A percentile compares a stretch with the other conserved stretches of the same genome.
Evolutionary conservation across 352 stramenopile species (phyloP).

Genomic region (Globisporangium acanthophoron): DNA sequence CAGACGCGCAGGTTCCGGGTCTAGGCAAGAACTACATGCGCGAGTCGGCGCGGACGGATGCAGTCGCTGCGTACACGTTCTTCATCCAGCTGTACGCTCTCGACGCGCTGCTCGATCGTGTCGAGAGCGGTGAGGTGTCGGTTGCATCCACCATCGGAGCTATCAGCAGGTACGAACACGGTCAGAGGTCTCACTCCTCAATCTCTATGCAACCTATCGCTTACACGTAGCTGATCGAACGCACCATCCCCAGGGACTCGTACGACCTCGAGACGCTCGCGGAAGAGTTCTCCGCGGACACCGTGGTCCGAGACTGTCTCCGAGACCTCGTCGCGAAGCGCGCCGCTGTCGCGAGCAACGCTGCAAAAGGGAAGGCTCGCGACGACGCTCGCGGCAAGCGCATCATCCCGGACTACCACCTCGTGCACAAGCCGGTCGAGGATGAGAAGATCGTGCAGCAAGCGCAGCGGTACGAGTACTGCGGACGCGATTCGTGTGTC

Average conservation of each 20-base stretch:
- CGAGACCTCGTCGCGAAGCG: constrained; percentile 56
- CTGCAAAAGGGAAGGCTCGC: constrained; percentile 54
- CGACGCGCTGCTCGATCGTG: constrained; percentile 34
- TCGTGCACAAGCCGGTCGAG: constrained; percentile 50
- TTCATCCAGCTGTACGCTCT: constrained; percentile 82
- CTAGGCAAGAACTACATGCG: constrained; percentile 87
- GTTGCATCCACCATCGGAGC: constrained; percentile 24
- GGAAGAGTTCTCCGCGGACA: constrained; percentile 38
- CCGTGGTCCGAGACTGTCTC: constrained; percentile 41
- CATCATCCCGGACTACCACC: constrained; percentile 65
- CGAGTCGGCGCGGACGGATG: constrained; percentile 46
- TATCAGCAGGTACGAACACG: constrained; percentile 24
- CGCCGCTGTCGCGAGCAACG: constrained; percentile 43
- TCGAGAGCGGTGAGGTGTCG: constrained; percentile 26
- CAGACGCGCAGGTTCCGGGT: constrained; percentile 57
- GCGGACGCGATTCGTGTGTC: background rate
- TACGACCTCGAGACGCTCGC: constrained; percentile 35
- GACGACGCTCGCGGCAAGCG: constrained; percentile 67
- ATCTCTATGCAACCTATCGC: background rate
- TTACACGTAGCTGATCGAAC: background rate
- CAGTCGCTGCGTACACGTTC: constrained; percentile 70
- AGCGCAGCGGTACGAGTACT: constrained; percentile 32
- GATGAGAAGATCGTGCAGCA: constrained; percentile 39
- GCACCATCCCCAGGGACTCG: constrained; percentile 9
- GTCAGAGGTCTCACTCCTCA: background rate